Evolutionary conservation across 2,329 filamentous ascomycete genomes (phyloP).

Genomic region (Emericellopsis cladophorae): DNA sequence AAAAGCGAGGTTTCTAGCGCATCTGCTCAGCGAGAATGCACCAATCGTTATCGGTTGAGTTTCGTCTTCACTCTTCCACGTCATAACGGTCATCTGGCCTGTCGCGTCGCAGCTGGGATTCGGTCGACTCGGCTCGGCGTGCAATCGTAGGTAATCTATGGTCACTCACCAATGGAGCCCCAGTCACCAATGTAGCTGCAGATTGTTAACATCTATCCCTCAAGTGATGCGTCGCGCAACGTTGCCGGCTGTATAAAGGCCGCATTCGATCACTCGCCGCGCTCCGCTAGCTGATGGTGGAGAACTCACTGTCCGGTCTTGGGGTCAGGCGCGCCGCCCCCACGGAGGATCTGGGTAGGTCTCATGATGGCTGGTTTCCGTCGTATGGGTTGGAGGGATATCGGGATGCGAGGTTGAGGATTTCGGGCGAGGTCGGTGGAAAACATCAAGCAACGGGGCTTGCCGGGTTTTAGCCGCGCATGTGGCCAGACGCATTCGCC

Average conservation of each 20-base stretch:
- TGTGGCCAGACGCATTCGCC: too few relatives aligned
- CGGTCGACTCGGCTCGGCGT: not conserved
- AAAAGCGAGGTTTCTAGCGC: too few relatives aligned
- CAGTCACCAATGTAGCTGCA: slow-evolving; percentile 60
- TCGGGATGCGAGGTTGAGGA: slow-evolving; percentile 1
- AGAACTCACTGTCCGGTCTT: slow-evolving; percentile 4
- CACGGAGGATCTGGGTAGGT: slow-evolving; percentile 29
- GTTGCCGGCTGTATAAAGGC: not conserved
- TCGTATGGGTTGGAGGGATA: slow-evolving; percentile 3
- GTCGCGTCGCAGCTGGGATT: not conserved
- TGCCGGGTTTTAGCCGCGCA: not conserved
- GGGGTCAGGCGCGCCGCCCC: slow-evolving; percentile 10
- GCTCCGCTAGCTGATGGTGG: not conserved
- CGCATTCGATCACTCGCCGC: not conserved
- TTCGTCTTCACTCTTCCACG: not conserved
- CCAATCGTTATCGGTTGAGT: too few relatives aligned
- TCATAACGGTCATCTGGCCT: not conserved
- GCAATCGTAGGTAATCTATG: slow-evolving; percentile 1
- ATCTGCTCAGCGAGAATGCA: too few relatives aligned
- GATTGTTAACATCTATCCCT: slow-evolving; percentile 10
- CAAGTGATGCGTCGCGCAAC: not conserved
- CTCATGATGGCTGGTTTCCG: slow-evolving; percentile 24
- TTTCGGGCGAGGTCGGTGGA: slow-evolving; percentile 1
- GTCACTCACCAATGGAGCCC: slow-evolving; percentile 60
- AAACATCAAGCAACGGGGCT: too few relatives aligned